Base-by-base conservation (phyloP, 176 grass and related monocot species). In the Phyllostachys edulis region DNA sequence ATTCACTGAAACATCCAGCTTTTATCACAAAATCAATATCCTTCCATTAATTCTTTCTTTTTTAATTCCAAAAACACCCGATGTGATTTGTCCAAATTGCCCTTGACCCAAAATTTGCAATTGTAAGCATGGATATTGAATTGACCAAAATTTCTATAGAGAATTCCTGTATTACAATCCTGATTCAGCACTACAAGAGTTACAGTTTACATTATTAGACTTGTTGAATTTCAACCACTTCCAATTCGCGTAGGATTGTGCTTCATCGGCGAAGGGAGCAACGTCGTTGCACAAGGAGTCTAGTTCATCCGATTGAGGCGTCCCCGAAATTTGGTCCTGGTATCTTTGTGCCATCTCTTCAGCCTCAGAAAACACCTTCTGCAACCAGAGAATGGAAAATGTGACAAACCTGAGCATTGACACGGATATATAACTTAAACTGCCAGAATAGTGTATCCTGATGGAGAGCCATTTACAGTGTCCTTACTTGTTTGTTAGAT, bases 361-460 rank as follows among this genome's bases (percentile, higher is more conserved):
- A 46, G 89, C 95, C 89, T 93, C 90, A 7, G 79, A 80, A 47
- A 98, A 91, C 27, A 98, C 92, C 67, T 88, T 98, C 95, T 93
- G 90, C 76, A 1, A 27, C 0, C 52, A 45, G 41, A 45, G 9
- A 45, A 3, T 45, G 42, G 4, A 66, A 55, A 78, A 84, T 52
- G 27, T n/a, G 63, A 89, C 1, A 67, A 39, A 18, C 5, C 24
- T 36, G 20, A 82, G 15, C 77, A 81, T 0, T 15, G 20, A 36
- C 29, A 75, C 2, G 8, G 0, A 38, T 37, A 45, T 39, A 2
- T 16, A 18, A 66, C 49, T 60, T 12, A 49, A 49, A 45, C 42
- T 45, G 2, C 42, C 16, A 59, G 49, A 62, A 9, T 0, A 20
- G 1, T 68, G 26, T 59, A 9, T 57, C 61, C 24, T 15, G 1